phyloP scores from a whole-genome alignment of 257 asterid species.

The Lycium barbarum region DNA sequence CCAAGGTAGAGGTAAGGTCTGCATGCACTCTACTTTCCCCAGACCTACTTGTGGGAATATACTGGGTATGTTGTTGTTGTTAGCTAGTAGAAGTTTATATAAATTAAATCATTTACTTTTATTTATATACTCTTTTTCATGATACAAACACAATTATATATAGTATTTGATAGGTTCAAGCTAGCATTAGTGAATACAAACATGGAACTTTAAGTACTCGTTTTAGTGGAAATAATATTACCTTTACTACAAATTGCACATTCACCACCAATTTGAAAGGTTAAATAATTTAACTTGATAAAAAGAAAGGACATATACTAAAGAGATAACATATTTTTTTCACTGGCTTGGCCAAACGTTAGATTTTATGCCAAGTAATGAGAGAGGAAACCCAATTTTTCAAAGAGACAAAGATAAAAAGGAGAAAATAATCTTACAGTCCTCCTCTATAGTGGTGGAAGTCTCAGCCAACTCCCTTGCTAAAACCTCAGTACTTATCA shows the following conservation, averaged over 20 bases:
- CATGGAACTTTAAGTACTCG: neutral
- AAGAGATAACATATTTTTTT: too few species aligned
- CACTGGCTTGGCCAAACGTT: too few species aligned
- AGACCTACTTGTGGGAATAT: too few species aligned
- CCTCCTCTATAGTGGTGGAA: neutral
- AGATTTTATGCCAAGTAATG: too few species aligned
- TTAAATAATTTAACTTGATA: neutral
- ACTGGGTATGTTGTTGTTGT: too few species aligned
- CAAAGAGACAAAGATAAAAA: neutral
- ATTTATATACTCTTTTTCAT: neutral
- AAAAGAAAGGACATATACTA: too few species aligned
- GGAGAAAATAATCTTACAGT: neutral
- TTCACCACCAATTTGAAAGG: neutral
- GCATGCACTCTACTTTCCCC: too few species aligned
- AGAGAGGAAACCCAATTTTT: neutral
- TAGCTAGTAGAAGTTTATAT: neutral
- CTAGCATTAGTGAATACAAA: neutral
- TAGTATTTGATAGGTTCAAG: neutral
- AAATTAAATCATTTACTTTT: neutral
- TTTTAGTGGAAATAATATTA: neutral
- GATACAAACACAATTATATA: neutral
- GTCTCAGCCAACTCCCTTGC: constrained; percentile 16
- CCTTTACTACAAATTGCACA: too few species aligned
- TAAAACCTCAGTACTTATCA: constrained; percentile 4
- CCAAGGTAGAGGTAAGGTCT: too few species aligned